A percentile compares a stretch with the other conserved stretches of the same genome.
Conservation (phyloP, 2,329 filamentous ascomycete genomes). For the Paecilomyces niveus region DNA sequence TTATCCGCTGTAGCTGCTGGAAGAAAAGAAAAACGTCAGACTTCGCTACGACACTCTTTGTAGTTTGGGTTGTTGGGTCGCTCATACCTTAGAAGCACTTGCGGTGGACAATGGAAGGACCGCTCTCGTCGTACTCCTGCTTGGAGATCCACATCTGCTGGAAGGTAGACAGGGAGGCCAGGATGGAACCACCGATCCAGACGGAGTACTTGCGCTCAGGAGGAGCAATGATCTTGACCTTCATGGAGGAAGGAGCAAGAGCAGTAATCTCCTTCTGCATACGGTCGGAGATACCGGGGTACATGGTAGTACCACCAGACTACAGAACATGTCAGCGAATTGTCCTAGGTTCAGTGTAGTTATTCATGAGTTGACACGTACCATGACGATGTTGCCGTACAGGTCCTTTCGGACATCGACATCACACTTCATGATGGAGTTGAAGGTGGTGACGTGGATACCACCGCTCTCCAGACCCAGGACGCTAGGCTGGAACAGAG, state of each 20-base stretch:
- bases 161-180: constrained; percentile 99
- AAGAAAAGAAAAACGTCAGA: not conserved
- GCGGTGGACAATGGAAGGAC: constrained; percentile 98
- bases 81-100: constrained; percentile 93
- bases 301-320: constrained; percentile 99
- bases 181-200: constrained; percentile 99
- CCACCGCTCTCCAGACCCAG: constrained; percentile 97
- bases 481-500: constrained; percentile 98
- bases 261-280: constrained; percentile 99
- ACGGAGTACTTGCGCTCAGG: constrained; percentile 99
- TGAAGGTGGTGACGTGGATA: constrained; percentile 99
- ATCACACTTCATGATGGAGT: constrained; percentile 99
- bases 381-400: constrained; percentile 99
- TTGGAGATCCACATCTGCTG: constrained; percentile 99
- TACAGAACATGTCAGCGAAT: constrained; percentile 32
- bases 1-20: constrained; percentile 7
- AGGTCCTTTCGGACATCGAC: constrained; percentile 99
- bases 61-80: not conserved
- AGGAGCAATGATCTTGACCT: constrained; percentile 99
- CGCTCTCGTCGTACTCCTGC: constrained; percentile 99
- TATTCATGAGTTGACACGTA: constrained; percentile 46
- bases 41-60: not conserved
- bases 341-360: constrained; percentile 6
- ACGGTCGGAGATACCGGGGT: constrained; percentile 99
- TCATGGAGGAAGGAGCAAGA: constrained; percentile 98